Evolutionary conservation across 2,329 filamentous ascomycete species (phyloP), one percentile per base, ranked within the genome.

Genomic region (Clonostachys sp.): DNA sequence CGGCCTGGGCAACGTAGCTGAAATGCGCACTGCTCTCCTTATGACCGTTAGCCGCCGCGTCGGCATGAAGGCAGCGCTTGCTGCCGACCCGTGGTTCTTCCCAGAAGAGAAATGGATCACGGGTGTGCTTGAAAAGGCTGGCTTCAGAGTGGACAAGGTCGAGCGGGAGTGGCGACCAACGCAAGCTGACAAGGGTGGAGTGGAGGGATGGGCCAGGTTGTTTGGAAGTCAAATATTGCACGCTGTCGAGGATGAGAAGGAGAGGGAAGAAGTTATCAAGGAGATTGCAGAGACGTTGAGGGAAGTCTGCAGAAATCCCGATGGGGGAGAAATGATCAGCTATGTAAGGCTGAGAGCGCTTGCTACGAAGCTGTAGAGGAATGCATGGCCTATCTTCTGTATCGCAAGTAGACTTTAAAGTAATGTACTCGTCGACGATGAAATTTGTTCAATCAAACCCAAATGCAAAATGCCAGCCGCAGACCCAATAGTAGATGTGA

Each of bases 31-130:
- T 1, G 80, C 80, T 3, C 65, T 87, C 8, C 64, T 83, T 5
- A 67, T 71, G 14, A 75, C 75, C 2, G 66, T 86, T 2, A 62
- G 71, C 14, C 70, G 75, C 2, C 75, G 79, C 1, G 59, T 82
- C 1, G 68, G 78, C 0, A 53, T 84, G 2, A 56, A 66, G n/a
- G 63, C 66, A 10, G 78, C 78, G 0, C 51, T 68, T 17, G 72
- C 70, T 13, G 71, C 67, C 0, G 76, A 77, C 51, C 85, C 86
- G 5, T 89, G 86, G 86, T 89, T 86, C 63, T 89, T 89, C 61
- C 83, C 85, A 0, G 81, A 84, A 52, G 81, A 83, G 56, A 60
- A 53, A 0, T 86, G 82, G 82, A 75, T 80, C 61, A 62, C 54
- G 34, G 56, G 72, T 50, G 66, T 75, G 51, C 59, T 68, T 18